Evolutionary conservation across 441 rosid genomes (phyloP).

Genomic region (Aleurites moluccanus): DNA sequence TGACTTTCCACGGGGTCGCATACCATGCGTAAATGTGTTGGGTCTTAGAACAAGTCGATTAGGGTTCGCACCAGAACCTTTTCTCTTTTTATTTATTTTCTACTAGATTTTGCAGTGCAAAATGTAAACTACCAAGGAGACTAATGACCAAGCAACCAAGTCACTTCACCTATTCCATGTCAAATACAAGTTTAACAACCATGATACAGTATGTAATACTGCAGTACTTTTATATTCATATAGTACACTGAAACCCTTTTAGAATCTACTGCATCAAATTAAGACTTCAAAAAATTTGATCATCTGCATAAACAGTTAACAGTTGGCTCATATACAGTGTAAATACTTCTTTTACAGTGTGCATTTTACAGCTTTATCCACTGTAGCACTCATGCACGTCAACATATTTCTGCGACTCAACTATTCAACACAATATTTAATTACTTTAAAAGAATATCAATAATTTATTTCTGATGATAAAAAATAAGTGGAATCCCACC

Average conservation of each 20-base stretch:
- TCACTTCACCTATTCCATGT: background rate
- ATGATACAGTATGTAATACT: background rate
- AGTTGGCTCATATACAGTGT: background rate
- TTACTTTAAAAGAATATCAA: background rate
- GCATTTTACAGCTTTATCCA: background rate
- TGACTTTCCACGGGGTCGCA: too few relatives aligned
- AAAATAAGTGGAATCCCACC: background rate
- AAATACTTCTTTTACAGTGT: too few relatives aligned
- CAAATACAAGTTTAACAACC: background rate
- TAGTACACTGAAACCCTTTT: background rate
- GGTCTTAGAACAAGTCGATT: too few relatives aligned
- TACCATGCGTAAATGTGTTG: too few relatives aligned
- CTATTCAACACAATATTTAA: background rate
- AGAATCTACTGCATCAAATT: background rate
- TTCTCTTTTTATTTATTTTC: background rate
- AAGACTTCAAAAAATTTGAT: background rate
- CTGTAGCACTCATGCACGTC: background rate
- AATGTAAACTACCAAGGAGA: background rate
- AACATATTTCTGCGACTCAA: background rate
- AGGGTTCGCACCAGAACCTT: too few relatives aligned
- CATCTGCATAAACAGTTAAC: background rate
- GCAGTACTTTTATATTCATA: background rate
- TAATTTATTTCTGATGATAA: background rate
- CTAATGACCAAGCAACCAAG: too few relatives aligned
- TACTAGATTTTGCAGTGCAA: background rate